Evolutionary conservation across 257 asterid genomes (phyloP), one percentile per base, ranked within the genome.

Genomic region (Fraxinus anomala): DNA sequence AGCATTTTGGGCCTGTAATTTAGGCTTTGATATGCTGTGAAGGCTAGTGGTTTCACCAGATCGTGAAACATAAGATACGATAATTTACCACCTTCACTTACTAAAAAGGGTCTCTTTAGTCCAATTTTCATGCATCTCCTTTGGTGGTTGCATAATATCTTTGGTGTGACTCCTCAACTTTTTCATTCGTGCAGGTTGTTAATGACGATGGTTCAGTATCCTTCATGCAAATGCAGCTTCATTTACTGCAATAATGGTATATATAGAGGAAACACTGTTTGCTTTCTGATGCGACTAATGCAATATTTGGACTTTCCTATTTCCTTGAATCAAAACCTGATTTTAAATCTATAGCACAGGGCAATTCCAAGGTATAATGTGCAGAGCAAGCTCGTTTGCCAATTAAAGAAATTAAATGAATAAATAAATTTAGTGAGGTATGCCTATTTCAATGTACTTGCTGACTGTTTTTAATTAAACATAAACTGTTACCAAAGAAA

Each of bases 151-250:
- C 54, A 4, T 34, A 24, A 42, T 37, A 19, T 47, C 65, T 77
- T 77, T 56, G 63, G 59, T 49, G 67, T 6, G 70, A 72, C 74
- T 40, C 47, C 14, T 67, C 81, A 36, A 74, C 65, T 71, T 47
- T 23, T 3, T 17, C 24, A 81, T 77, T 76, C 70, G 79, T 84
- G 82, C 92, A 92, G 97, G 99, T 91, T 83, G 91, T 90, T 80
- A 92, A 91, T 6, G 99, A 94, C 78, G 99, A 92, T 90, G 99
- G 99, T 78, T 94, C 97, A 61, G 97, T 94, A 94, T 94, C 99
- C 97, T 92, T 90, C 31, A 63, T 24, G 69, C 24, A 24, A 11
- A 63, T 24, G 69, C 69, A 24, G 33, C 33, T 24, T 26, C 36
- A 26, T 23, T 24, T 9, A 11, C 36, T 7, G 69, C 19, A 24